Percentiles rank a stretch among this genome's conserved stretches.
Conservation (phyloP, 2,329 filamentous ascomycete genomes). For the Aureobasidium musti region DNA sequence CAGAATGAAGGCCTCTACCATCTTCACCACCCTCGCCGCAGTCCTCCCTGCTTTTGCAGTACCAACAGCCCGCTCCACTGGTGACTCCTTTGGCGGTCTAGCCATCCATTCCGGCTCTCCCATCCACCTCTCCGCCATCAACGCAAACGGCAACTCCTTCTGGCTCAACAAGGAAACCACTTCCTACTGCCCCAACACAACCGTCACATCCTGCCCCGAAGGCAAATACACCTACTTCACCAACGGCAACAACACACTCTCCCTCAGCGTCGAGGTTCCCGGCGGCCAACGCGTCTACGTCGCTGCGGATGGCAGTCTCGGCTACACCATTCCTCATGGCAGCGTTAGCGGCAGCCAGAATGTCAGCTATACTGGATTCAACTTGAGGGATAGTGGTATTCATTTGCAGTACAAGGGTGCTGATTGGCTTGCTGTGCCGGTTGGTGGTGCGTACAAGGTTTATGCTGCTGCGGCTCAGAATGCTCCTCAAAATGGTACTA, state of each 20-base stretch:
- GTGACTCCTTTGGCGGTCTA: constrained; percentile 32
- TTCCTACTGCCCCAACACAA: constrained; percentile 30
- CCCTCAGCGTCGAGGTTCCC: constrained; percentile 26
- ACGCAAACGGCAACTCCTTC: constrained; percentile 28
- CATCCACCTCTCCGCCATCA: constrained; percentile 33
- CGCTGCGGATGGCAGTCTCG: constrained; percentile 25
- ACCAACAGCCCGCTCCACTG: background rate
- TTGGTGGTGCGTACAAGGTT: constrained; percentile 24
- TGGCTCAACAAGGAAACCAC: constrained; percentile 23
- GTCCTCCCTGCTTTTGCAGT: constrained; percentile 18
- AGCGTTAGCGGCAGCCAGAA: constrained; percentile 7
- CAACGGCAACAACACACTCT: constrained; percentile 30
- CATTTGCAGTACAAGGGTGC: constrained; percentile 23
- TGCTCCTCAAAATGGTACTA: constrained; percentile 13
- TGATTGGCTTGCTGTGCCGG: constrained; percentile 29
- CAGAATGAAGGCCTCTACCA: constrained; percentile 20
- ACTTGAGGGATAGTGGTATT: constrained; percentile 23
- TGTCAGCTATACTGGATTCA: constrained; percentile 28
- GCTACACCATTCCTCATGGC: constrained; percentile 30
- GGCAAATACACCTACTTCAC: constrained; percentile 31
- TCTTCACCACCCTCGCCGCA: constrained; percentile 4
- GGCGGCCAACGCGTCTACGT: constrained; percentile 32
- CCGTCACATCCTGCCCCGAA: constrained; percentile 23
- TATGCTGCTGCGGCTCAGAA: constrained; percentile 25
- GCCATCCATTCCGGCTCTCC: constrained; percentile 33